Percentiles rank a stretch among this genome's conserved stretches.
Conservation (phyloP, 139 green algal species). For the Parachlorella kessleri region DNA sequence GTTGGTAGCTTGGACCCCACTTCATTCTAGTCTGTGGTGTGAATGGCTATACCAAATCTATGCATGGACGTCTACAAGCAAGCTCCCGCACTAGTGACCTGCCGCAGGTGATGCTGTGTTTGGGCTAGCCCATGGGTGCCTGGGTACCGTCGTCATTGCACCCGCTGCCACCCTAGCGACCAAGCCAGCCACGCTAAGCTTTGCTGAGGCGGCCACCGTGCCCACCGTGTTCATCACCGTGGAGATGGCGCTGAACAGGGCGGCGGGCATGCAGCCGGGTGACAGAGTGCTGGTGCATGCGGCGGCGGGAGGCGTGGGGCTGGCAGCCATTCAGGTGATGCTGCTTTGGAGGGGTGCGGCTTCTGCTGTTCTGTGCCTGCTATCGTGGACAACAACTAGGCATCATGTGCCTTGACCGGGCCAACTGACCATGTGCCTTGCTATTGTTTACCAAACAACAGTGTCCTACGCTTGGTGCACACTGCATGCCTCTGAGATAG, state of each 20-base stretch:
- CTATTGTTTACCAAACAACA: too few relatives aligned
- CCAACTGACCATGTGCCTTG: too few relatives aligned
- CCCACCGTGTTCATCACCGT: conserved; percentile 88
- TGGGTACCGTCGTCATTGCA: conserved; percentile 70
- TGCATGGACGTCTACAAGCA: background rate
- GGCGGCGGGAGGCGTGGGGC: conserved; percentile 80
- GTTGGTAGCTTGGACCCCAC: too few relatives aligned
- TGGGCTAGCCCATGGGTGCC: conserved; percentile 74
- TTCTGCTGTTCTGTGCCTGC: too few relatives aligned
- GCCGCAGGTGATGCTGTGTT: conserved; percentile 70
- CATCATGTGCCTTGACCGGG: too few relatives aligned
- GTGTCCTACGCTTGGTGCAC: too few relatives aligned
- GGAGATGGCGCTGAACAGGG: conserved; percentile 56
- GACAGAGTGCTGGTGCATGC: conserved; percentile 75
- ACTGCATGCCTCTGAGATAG: too few relatives aligned
- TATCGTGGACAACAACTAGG: too few relatives aligned
- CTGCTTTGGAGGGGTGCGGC: too few relatives aligned
- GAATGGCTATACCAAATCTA: too few relatives aligned
- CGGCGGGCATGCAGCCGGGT: conserved; percentile 22
- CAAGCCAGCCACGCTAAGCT: conserved; percentile 64
- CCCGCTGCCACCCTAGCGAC: conserved; percentile 58
- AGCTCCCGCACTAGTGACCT: background rate
- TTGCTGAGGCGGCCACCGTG: conserved; percentile 72
- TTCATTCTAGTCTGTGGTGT: too few relatives aligned
- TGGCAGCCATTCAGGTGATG: conserved; percentile 77